Evolutionary conservation across 345 rosid species (phyloP).

Genomic region (Geranium brycei): DNA sequence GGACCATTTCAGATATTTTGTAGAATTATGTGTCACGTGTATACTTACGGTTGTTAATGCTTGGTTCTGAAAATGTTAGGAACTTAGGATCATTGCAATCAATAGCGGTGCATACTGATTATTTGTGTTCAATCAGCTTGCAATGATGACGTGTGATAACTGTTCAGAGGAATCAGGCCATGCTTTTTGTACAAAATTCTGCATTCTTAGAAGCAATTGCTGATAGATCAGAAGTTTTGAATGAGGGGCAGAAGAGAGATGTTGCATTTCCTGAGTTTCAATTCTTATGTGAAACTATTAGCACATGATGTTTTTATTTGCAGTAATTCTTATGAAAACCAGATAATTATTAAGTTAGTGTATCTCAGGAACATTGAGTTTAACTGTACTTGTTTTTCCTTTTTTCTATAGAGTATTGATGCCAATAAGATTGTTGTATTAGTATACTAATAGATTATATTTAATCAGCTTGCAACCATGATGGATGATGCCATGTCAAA

Average conservation of each 20-base stretch:
- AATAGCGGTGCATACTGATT: conserved; percentile 31
- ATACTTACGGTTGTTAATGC: neutral
- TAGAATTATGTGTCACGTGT: no score
- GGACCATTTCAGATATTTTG: no score
- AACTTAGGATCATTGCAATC: conserved; percentile 11
- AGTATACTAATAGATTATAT: no score
- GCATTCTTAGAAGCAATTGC: neutral
- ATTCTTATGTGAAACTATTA: neutral
- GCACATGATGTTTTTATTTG: neutral
- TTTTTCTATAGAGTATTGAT: no score
- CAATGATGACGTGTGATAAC: conserved; percentile 88
- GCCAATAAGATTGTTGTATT: no score
- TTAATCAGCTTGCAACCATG: no score
- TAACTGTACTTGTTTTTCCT: no score
- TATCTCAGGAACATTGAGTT: neutral
- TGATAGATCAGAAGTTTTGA: neutral
- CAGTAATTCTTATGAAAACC: neutral
- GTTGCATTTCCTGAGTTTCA: neutral
- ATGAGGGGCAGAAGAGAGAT: neutral
- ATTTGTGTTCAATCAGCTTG: conserved; percentile 64
- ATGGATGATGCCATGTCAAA: no score
- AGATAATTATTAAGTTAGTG: neutral
- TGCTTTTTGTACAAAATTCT: neutral
- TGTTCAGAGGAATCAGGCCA: conserved; percentile 45
- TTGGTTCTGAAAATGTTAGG: conserved; percentile 7